Conservation (phyloP, 176 grass and related monocot genomes). For the Themeda triandra region DNA sequence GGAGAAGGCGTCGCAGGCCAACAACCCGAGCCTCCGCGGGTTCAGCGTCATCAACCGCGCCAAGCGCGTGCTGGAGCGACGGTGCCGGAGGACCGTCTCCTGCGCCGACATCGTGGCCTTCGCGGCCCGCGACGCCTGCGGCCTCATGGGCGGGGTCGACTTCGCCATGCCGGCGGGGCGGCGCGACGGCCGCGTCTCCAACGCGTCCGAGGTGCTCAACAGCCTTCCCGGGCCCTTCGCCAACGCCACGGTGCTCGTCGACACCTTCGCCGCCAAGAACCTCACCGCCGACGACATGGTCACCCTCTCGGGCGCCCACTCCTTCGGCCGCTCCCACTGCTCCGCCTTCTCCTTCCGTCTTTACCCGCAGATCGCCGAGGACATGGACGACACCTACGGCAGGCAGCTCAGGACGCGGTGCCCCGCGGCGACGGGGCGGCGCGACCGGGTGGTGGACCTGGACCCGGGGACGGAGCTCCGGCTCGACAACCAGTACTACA, state of each 20-base stretch:
- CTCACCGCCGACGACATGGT: conserved; percentile 54
- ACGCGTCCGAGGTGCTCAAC: conserved; percentile 12
- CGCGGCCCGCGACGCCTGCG: conserved; percentile 36
- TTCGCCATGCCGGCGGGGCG: conserved; percentile 49
- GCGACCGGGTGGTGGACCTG: conserved; percentile 39
- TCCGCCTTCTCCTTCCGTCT: conserved; percentile 45
- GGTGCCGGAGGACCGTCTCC: conserved; percentile 38
- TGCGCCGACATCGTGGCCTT: conserved; percentile 59
- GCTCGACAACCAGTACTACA: conserved; percentile 63
- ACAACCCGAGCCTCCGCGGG: conserved; percentile 47
- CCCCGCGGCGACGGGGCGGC: conserved; percentile 16
- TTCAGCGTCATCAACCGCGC: conserved; percentile 46
- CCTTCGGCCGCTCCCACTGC: conserved; percentile 67
- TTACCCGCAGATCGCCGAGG: conserved; percentile 14
- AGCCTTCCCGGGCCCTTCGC: conserved; percentile 18
- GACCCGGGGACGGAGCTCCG: conserved; percentile 21
- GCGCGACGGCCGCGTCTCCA: conserved; percentile 46
- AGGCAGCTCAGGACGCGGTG: neutral
- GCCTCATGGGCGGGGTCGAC: conserved; percentile 32
- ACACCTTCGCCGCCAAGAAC: conserved; percentile 34
- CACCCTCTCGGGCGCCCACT: conserved; percentile 62
- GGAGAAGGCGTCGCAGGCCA: conserved; percentile 41
- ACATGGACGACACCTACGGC: conserved; percentile 21
- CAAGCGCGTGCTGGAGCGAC: conserved; percentile 30
- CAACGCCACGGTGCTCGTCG: neutral